These are phyloP conservation scores for Hyaloscypha variabilis DNA, from an alignment of 495 filamentous ascomycete species.

Conservation along the genomic window DNA sequence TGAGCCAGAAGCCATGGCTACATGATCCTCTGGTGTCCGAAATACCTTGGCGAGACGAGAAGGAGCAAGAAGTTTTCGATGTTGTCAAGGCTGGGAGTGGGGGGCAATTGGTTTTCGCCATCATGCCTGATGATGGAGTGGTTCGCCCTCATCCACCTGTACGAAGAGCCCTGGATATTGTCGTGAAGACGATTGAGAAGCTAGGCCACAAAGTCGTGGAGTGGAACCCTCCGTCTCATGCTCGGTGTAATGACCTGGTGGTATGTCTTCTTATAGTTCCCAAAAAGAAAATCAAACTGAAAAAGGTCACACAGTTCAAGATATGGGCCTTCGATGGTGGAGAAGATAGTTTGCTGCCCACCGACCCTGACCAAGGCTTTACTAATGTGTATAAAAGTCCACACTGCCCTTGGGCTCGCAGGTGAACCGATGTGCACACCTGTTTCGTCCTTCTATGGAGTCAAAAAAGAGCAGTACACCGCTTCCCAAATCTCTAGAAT, in stretches of 20 bases:
- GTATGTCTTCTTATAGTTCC: constrained; percentile 9
- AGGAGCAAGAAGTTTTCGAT: constrained; percentile 47
- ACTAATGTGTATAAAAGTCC: constrained; percentile 37
- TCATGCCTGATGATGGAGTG: constrained; percentile 58
- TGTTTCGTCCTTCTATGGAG: constrained; percentile 37
- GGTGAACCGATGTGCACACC: constrained; percentile 53
- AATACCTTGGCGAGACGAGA: constrained; percentile 61
- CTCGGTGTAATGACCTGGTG: constrained; percentile 13
- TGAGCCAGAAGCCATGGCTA: constrained; percentile 62
- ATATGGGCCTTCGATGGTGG: constrained; percentile 52
- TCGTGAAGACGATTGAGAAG: constrained; percentile 49
- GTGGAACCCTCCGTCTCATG: constrained; percentile 30
- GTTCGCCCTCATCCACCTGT: constrained; percentile 59
- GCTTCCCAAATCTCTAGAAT: constrained; percentile 52
- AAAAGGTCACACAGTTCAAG: constrained; percentile 32
- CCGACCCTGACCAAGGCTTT: neutral
- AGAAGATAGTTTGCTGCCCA: neutral
- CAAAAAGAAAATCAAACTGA: neutral
- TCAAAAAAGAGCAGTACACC: constrained; percentile 38
- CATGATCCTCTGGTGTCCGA: constrained; percentile 64
- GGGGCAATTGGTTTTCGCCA: constrained; percentile 49
- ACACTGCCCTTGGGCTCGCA: constrained; percentile 52
- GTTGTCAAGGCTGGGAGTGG: constrained; percentile 34
- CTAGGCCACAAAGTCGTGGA: constrained; percentile 54
- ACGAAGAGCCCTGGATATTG: constrained; percentile 44